Base-by-base conservation (phyloP, 345 rosid genomes). In the Ricinus communis region DNA sequence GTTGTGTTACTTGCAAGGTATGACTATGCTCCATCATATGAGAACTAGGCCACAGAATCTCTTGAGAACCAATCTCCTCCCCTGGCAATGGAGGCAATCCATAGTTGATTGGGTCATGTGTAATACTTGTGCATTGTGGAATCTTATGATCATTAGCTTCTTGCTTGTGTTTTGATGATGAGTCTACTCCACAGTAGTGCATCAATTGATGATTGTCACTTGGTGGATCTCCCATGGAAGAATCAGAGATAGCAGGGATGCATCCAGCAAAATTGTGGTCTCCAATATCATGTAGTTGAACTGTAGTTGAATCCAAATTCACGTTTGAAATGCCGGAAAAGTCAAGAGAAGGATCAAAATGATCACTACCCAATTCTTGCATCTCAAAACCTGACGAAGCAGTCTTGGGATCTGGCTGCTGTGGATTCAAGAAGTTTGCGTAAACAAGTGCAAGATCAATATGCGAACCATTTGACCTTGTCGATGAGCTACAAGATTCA, bases 391-490 rank as follows among this genome's bases (percentile, higher is more conserved):
- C 18, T 5, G 68, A 25, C 0, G 68, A 24, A 11, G 51, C 15
- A 38, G 70, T 13, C 24, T 72, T 50, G 30, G 68, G 62, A 55
- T 78, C 76, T 0, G 80, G 77, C 40, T 68, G 77, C 40, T 68
- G 81, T 18, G 80, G 84, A 70, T 79, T 86, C 87, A 88, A 66
- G 72, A 81, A 86, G n/a, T 85, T 88, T 0, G 87, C 87, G 2
- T 80, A 88, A 54, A 88, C 87, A 43, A 83, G 79, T 1, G 87
- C 88, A 2, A 88, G 83, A 77, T 87, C 89, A 59, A 87, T 84
- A 16, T 67, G 84, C 0, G 82, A 79, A 40, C 72, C 77, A 57
- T 68, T 77, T 5, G 63, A 70, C 28, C 27, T 33, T 2, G 73
- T 10, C 0, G 83, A 70, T 6, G 81, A 55, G 72, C 61, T 49